A percentile compares a stretch with the other conserved stretches of the same genome.
These are phyloP conservation scores for Leccinellum albellum DNA, from an alignment of 768 basidiomycete genomes.

Conservation along the genomic window DNA sequence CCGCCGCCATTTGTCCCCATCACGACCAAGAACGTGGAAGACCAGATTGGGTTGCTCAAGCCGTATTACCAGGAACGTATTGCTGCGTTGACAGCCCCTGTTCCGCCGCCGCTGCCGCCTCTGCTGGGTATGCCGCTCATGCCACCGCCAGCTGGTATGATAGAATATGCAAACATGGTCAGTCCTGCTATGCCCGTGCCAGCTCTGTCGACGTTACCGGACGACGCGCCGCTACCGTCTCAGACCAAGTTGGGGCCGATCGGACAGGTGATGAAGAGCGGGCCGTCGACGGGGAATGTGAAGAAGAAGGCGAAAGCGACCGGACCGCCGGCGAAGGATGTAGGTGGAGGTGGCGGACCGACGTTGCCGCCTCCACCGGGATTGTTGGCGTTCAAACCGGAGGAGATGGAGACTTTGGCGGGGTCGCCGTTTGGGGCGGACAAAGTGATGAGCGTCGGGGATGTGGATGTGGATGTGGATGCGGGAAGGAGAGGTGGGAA, in stretches of 20 bases:
- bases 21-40: conserved; percentile 56
- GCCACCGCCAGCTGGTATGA: conserved; percentile 6
- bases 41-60: conserved; percentile 84
- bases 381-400: conserved; percentile 18
- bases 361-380: conserved; percentile 17
- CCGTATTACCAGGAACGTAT: conserved; percentile 67
- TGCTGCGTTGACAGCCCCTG: conserved; percentile 35
- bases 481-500: conserved; percentile 13
- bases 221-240: conserved; percentile 55
- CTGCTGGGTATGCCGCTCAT: conserved; percentile 16
- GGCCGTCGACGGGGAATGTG: conserved; percentile 38
- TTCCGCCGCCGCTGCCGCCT: conserved; percentile 13
- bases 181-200: background rate
- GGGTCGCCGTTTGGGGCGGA: conserved; percentile 14
- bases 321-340: conserved; percentile 23
- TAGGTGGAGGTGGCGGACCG: conserved; percentile 14
- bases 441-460: background rate
- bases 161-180: background rate
- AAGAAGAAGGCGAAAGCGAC: conserved; percentile 57
- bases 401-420: conserved; percentile 18
- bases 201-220: conserved; percentile 44
- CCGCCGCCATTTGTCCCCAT: conserved; percentile 80
- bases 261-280: conserved; percentile 65
- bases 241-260: conserved; percentile 77
- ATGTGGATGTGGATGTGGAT: conserved; percentile 8